Evolutionary conservation across 768 basidiomycete species (phyloP).

Genomic region (Antrodiella citrinella): DNA sequence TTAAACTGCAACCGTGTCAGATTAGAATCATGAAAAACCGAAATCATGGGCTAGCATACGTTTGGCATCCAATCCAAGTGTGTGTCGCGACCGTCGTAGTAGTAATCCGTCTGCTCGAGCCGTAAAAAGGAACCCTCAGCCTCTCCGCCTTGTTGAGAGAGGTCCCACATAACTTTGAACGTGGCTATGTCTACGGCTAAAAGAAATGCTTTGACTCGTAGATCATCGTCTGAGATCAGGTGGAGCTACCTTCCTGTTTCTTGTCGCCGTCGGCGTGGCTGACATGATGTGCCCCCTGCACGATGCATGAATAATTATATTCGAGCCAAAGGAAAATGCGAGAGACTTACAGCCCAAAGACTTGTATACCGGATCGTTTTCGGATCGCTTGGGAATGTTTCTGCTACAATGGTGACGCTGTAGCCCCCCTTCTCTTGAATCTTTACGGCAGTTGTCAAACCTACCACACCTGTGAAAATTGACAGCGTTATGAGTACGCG

Average conservation of each 20-base stretch:
- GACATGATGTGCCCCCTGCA: constrained; percentile 76
- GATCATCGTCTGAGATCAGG: background rate
- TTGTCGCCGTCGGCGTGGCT: constrained; percentile 43
- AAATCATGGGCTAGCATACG: constrained; percentile 11
- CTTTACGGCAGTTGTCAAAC: constrained; percentile 66
- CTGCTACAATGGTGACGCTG: constrained; percentile 62
- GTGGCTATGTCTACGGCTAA: constrained; percentile 65
- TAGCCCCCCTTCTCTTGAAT: constrained; percentile 58
- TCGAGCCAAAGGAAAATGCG: background rate
- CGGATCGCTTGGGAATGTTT: constrained; percentile 63
- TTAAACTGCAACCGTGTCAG: constrained; percentile 28
- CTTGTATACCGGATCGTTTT: constrained; percentile 73
- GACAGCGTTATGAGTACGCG: background rate
- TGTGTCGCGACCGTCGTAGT: constrained; percentile 29
- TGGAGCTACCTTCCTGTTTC: constrained; percentile 44
- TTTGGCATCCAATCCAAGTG: constrained; percentile 26
- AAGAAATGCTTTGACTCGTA: background rate
- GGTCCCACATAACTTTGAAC: constrained; percentile 66
- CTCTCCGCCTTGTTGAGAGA: constrained; percentile 50
- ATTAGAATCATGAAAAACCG: background rate
- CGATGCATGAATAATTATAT: background rate
- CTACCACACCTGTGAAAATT: constrained; percentile 53
- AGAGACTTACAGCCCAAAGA: constrained; percentile 64
- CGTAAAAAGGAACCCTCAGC: constrained; percentile 60
- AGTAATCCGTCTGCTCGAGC: constrained; percentile 55